Conservation (phyloP, 129 eudicot species). For the Silybum marianum region DNA sequence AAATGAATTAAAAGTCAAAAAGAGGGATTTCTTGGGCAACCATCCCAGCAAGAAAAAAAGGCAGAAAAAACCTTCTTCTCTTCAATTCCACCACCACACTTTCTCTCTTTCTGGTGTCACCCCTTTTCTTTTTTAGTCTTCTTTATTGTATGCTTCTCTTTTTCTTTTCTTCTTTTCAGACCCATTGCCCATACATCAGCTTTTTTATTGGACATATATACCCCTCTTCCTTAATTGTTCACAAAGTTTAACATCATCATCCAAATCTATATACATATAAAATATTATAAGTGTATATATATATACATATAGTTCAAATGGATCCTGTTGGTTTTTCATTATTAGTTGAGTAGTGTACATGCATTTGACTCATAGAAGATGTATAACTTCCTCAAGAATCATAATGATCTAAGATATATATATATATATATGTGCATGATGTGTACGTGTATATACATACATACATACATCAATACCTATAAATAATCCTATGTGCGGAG, state of each 20-base stretch:
- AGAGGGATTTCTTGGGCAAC: constrained; percentile 32
- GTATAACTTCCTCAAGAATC: not conserved
- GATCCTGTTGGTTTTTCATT: too few relatives aligned
- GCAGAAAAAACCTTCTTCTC: constrained; percentile 29
- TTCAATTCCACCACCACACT: constrained; percentile 37
- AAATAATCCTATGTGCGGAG: too few relatives aligned
- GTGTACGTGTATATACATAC: too few relatives aligned
- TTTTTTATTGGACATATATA: constrained; percentile 31
- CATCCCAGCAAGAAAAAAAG: constrained; percentile 31
- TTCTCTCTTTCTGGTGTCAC: constrained; percentile 41
- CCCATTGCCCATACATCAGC: constrained; percentile 41
- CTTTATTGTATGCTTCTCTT: constrained; percentile 33
- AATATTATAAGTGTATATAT: too few relatives aligned
- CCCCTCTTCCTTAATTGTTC: constrained; percentile 21
- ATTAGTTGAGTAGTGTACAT: not conserved
- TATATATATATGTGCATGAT: too few relatives aligned
- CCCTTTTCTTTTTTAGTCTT: constrained; percentile 31
- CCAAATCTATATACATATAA: not conserved
- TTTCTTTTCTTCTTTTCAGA: constrained; percentile 44
- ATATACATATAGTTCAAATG: not conserved
- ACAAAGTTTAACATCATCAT: not conserved
- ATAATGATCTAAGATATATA: too few relatives aligned
- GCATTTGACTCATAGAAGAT: not conserved
- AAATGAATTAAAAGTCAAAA: constrained; percentile 25
- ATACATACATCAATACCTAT: not conserved